Base-by-base conservation (phyloP, 192 early-diverging fungal genomes). In the Chytriomyces hyalinus region DNA sequence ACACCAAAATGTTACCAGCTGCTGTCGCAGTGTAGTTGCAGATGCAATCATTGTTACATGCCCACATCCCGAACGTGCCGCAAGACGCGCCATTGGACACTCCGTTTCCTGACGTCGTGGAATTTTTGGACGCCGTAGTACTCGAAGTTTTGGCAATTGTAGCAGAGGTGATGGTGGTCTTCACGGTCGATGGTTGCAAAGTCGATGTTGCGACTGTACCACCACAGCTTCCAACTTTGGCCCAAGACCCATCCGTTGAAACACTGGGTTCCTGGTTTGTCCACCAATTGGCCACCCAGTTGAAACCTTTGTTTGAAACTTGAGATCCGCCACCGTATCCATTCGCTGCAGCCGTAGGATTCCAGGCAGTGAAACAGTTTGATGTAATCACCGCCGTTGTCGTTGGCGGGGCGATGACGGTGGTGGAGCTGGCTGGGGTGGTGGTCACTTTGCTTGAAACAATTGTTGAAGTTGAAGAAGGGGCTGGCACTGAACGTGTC, bases 1-100 rank as follows among this genome's bases (percentile, higher is more conserved):
- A 57, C 15, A 57, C 53, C 13, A 57, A 20, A 57, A 57, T 57
- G 20, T 57, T 57, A 4, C 53, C 53, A n/a, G 53, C 53, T 57
- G 53, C 53, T 57, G 53, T 57, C 53, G 53, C 53, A 20, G 53
- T 57, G 53, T 57, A 57, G 53, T 57, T 57, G 53, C 53, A 57
- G 20, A 57, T 57, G 20, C 53, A 57, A 4, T n/a, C 20, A 57
- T 57, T n/a, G 53, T 57, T 57, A 20, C 53, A 57, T 1, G 53
- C 53, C 53, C 53, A 57, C 20, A 20, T 20, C 15, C 53, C 53
- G 53, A 57, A 57, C 13, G 53, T 57, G 2, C 53, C 20, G 53
- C 53, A 57, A 57, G 20, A 13, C 13, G 53, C 53, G 20, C 53
- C 53, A 5, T 57, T 20, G 20, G 53, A 57, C 15, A 57, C 53